Evolutionary conservation across 1,139 yeast species (phyloP).

Genomic region (Lodderomyces jiufengensis): DNA sequence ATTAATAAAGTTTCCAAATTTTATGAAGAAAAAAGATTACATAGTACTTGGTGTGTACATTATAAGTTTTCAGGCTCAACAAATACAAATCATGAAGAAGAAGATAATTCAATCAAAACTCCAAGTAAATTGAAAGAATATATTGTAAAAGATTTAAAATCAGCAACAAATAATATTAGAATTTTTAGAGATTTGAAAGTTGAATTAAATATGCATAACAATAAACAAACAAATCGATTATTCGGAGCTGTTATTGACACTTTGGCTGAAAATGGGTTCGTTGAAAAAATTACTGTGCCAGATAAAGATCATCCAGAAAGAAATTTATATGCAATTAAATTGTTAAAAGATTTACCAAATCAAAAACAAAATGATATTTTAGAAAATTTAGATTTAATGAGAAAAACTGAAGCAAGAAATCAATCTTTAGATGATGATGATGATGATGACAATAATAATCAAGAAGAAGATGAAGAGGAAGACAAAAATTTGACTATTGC

Average conservation of each 20-base stretch:
- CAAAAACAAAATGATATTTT: conserved; percentile 20
- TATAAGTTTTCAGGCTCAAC: conserved; percentile 29
- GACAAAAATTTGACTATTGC: conserved; percentile 10
- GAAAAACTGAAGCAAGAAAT: too few relatives aligned
- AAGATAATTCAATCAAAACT: conserved; percentile 32
- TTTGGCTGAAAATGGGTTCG: conserved; percentile 49
- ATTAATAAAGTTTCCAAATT: conserved; percentile 41
- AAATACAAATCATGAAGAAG: conserved; percentile 23
- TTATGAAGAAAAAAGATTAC: conserved; percentile 43
- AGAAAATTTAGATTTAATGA: neutral
- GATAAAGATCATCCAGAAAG: conserved; percentile 13
- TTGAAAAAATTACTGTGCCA: conserved; percentile 46
- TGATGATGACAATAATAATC: conserved; percentile 11
- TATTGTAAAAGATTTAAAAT: conserved; percentile 54
- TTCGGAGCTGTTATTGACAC: conserved; percentile 51
- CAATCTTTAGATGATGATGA: conserved; percentile 15
- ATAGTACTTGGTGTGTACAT: conserved; percentile 49
- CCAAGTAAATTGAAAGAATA: conserved; percentile 26
- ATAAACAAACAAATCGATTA: conserved; percentile 40
- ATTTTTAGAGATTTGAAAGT: conserved; percentile 61
- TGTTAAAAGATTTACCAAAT: conserved; percentile 48
- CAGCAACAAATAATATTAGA: conserved; percentile 67
- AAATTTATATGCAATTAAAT: conserved; percentile 58
- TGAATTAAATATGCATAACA: conserved; percentile 55
- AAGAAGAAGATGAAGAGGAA: conserved; percentile 14